A percentile compares a stretch with the other conserved stretches of the same genome.
Conservation (phyloP, 2,329 filamentous ascomycete genomes). For the Stagonosporopsis cucurbitacearum region DNA sequence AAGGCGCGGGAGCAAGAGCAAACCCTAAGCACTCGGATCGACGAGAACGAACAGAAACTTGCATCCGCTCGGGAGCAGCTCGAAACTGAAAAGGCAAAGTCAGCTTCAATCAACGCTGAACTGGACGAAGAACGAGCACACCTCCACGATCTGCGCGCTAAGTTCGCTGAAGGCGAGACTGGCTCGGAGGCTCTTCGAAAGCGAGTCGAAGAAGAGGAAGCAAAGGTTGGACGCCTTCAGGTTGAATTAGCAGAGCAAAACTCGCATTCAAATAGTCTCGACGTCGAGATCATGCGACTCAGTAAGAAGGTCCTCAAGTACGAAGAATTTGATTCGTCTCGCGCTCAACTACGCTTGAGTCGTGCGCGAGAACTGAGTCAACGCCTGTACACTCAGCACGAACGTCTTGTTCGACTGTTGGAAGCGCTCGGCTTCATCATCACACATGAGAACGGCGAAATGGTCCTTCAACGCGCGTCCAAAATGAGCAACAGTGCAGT, state of each 20-base stretch:
- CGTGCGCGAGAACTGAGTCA: slow-evolving; percentile 85
- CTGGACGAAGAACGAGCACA: slow-evolving; percentile 72
- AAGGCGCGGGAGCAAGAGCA: slow-evolving; percentile 51
- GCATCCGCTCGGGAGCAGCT: slow-evolving; percentile 52
- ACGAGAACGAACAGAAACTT: slow-evolving; percentile 48
- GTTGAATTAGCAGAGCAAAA: slow-evolving; percentile 77
- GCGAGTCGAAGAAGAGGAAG: slow-evolving; percentile 77
- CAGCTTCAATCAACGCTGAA: slow-evolving; percentile 56
- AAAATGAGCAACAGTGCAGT: slow-evolving; percentile 59
- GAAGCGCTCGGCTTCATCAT: slow-evolving; percentile 88
- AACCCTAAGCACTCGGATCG: slow-evolving; percentile 46
- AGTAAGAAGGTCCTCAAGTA: slow-evolving; percentile 68
- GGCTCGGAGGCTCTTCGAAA: slow-evolving; percentile 80
- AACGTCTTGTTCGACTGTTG: slow-evolving; percentile 80
- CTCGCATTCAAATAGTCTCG: slow-evolving; percentile 75
- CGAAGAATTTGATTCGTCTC: slow-evolving; percentile 55
- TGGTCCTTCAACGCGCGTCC: slow-evolving; percentile 75
- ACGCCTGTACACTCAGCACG: slow-evolving; percentile 81
- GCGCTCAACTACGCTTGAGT: slow-evolving; percentile 72
- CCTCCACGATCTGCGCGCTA: slow-evolving; percentile 70
- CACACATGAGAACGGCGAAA: slow-evolving; percentile 72
- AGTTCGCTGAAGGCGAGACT: slow-evolving; percentile 81
- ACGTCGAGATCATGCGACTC: slow-evolving; percentile 74
- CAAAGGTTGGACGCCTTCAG: slow-evolving; percentile 69
- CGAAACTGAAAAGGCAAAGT: slow-evolving; percentile 56